phyloP scores from a whole-genome alignment of 768 basidiomycete genomes.

The Macrolepiota dolichaula region DNA sequence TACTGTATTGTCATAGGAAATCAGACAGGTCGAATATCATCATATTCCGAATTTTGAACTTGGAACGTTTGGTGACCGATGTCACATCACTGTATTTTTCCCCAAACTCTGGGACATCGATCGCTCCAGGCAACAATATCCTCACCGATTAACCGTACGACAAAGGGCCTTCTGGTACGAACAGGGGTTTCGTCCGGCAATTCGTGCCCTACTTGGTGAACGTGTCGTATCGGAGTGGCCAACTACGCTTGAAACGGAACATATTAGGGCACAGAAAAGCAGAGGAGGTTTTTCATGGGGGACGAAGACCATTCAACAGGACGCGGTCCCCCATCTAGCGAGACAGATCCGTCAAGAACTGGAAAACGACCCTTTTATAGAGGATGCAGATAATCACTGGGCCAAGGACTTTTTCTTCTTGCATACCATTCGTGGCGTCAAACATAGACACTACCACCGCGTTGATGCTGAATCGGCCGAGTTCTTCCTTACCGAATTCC shows the following conservation, averaged over 20 bases:
- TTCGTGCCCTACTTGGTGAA: not conserved
- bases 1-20: not conserved
- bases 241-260: not conserved
- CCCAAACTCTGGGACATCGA: constrained; percentile 19
- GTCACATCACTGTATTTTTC: constrained; percentile 19
- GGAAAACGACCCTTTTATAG: not conserved
- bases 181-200: not conserved
- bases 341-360: not conserved
- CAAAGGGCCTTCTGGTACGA: not conserved
- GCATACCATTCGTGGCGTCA: not conserved
- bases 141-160: too few relatives aligned
- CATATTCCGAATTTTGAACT: not conserved
- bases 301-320: not conserved
- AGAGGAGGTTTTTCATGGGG: not conserved
- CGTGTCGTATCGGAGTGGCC: not conserved
- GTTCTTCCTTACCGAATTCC: not conserved
- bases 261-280: not conserved
- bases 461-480: not conserved
- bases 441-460: not conserved
- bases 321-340: not conserved
- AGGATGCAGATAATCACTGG: not conserved
- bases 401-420: not conserved
- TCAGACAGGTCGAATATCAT: not conserved
- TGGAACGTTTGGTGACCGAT: not conserved
- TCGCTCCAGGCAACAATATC: not conserved